Evolutionary conservation across 2,329 filamentous ascomycete species (phyloP).

Genomic region (Talaromyces sp.): DNA sequence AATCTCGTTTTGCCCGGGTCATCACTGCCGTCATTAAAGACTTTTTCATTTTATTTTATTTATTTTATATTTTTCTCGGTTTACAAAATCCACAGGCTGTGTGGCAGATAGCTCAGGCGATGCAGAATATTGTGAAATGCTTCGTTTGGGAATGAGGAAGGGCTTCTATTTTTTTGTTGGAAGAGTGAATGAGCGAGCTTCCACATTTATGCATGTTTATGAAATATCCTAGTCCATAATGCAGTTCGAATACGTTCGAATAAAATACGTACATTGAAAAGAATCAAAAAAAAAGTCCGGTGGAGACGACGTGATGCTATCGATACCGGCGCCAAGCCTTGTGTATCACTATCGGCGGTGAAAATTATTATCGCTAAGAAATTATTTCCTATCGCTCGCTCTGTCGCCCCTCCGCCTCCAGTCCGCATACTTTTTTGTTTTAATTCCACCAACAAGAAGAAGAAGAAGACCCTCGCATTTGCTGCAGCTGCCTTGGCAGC

Average conservation of each 20-base stretch:
- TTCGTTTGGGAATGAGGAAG: slow-evolving; percentile 15
- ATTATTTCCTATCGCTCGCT: slow-evolving; percentile 15
- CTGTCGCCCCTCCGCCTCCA: slow-evolving; percentile 17
- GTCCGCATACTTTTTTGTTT: not conserved
- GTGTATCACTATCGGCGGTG: slow-evolving; percentile 23
- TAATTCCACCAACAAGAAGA: no score
- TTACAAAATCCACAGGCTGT: slow-evolving; percentile 9
- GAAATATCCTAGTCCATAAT: slow-evolving; percentile 13
- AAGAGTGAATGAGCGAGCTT: not conserved
- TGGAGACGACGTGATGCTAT: not conserved
- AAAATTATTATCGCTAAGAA: slow-evolving; percentile 20
- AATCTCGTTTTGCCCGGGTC: not conserved
- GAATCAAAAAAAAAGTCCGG: not conserved
- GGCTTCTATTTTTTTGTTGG: not conserved
- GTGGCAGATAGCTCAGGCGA: slow-evolving; percentile 14
- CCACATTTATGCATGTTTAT: not conserved
- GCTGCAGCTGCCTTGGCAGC: slow-evolving; percentile 18
- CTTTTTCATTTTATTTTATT: not conserved
- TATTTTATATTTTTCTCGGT: not conserved
- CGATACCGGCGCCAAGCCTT: slow-evolving; percentile 21
- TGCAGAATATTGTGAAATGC: slow-evolving; percentile 53
- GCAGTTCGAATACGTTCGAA: not conserved
- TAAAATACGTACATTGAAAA: no score
- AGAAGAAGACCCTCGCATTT: not conserved
- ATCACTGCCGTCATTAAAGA: not conserved